These are phyloP conservation scores for Aphanomyces euteiches DNA, from an alignment of 352 stramenopile species.

Conservation along the genomic window DNA sequence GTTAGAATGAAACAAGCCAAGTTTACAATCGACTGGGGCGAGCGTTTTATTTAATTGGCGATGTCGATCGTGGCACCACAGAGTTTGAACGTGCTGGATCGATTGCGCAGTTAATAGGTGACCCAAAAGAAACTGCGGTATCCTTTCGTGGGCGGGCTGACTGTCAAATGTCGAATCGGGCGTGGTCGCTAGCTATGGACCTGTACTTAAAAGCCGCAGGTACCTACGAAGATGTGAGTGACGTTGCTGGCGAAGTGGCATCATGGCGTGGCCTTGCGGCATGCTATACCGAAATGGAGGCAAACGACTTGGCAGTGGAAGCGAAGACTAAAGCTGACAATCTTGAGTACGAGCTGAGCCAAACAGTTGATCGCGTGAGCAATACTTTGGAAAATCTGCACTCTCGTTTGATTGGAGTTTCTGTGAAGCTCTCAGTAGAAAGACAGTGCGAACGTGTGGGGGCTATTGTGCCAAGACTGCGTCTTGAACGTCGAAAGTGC, in stretches of 20 bases:
- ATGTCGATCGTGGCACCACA: conserved; percentile 49
- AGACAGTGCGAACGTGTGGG: conserved; percentile 62
- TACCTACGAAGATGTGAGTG: conserved; percentile 8
- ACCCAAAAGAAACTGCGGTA: conserved; percentile 29
- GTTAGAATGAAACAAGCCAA: conserved; percentile 38
- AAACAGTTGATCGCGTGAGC: conserved; percentile 44
- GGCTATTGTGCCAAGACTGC: conserved; percentile 54
- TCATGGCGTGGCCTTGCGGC: conserved; percentile 41
- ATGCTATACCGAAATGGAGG: conserved; percentile 61
- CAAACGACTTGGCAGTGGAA: conserved; percentile 44
- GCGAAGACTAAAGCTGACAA: conserved; percentile 60
- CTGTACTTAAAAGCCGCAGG: conserved; percentile 13
- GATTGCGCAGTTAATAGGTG: conserved; percentile 47
- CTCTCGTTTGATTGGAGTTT: conserved; percentile 53
- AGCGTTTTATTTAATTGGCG: conserved; percentile 47
- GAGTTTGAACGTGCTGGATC: conserved; percentile 24
- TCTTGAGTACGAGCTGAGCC: conserved; percentile 59
- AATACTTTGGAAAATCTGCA: conserved; percentile 47
- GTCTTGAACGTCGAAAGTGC: conserved; percentile 52
- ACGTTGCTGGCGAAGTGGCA: conserved; percentile 13
- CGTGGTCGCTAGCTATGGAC: neutral
- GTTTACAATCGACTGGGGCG: conserved; percentile 43
- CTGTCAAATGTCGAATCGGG: conserved; percentile 15
- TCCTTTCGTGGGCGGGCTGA: conserved; percentile 8
- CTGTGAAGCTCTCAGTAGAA: conserved; percentile 57